Base-by-base conservation (phyloP, 2,329 filamentous ascomycete genomes). In the Aspergillus intermedius region DNA sequence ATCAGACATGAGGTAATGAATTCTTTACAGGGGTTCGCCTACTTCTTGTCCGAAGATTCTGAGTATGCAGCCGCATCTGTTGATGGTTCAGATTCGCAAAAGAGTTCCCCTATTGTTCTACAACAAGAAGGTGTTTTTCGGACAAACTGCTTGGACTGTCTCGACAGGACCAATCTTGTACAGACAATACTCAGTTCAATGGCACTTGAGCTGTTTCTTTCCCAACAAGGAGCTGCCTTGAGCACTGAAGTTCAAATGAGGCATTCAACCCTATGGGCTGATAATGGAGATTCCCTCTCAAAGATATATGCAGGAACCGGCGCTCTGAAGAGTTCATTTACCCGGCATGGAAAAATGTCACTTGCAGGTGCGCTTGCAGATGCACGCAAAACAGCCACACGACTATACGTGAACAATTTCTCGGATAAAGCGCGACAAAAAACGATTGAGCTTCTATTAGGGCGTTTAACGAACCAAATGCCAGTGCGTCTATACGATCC, bases 401-500 rank as follows among this genome's bases (percentile, higher is more conserved):
- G 93, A 51, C 81, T 96, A 54, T 97, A 96, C 64, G 91, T 96
- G 72, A 98, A 98, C 72, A 97, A 96, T 64, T 97, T 98, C 65
- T 82, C 90, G 7, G 93, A 98, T 66, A 95, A 95, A 56, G 87
- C 85, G 19, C 80, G 90, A 42, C 93, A 98, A 65, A 91, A 89
- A 58, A 96, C 89, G 1, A 97, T 98, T 57, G 93, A 98, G 67
- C 84, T 95, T 72, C 78, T 98, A 5, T 77, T 98, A 4, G 91
- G 91, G 2, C 81, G 90, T 47, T 72, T 95, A 37, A 85, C 95
- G 50, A 87, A 88, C 22, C 91, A 97, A 66, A 73, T 78, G 1
- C 83, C 88, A 1, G 91, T 97, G 3, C 82, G 91, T 64, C 74
- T 98, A 1, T 95, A 88, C 64, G 93, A 98, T 65, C 93, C 93